Conservation (phyloP, 192 early-diverging fungal species). For the Funneliformis mosseae region DNA sequence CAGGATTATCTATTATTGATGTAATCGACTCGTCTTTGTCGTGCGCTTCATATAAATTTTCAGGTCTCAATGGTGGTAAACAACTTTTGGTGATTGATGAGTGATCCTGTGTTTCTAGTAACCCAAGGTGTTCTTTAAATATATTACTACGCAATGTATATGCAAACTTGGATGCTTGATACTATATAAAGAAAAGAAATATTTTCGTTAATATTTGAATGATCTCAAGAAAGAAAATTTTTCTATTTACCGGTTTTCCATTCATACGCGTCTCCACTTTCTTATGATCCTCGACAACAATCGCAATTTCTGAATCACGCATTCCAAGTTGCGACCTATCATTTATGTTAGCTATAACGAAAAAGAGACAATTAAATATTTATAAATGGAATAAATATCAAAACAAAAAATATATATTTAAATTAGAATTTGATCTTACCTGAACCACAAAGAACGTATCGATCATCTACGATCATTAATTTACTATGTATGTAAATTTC, state of each 20-base stretch:
- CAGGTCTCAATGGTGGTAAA: slow-evolving; percentile 41
- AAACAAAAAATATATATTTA: neutral
- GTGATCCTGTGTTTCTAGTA: slow-evolving; percentile 53
- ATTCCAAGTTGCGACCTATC: slow-evolving; percentile 88
- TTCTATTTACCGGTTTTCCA: slow-evolving; percentile 52
- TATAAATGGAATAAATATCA: neutral
- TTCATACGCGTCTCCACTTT: slow-evolving; percentile 74
- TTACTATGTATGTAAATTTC: slow-evolving; percentile 88
- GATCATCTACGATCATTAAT: slow-evolving; percentile 87
- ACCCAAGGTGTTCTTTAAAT: slow-evolving; percentile 82
- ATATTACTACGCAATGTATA: slow-evolving; percentile 72
- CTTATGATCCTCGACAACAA: slow-evolving; percentile 77
- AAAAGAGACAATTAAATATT: neutral
- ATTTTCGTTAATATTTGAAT: neutral
- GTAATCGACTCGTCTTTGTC: neutral
- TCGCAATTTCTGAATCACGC: slow-evolving; percentile 88
- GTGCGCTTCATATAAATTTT: neutral
- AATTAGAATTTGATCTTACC: slow-evolving; percentile 37
- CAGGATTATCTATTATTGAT: neutral
- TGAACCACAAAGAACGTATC: slow-evolving; percentile 78
- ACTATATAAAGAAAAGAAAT: slow-evolving; percentile 42
- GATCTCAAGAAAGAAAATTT: neutral
- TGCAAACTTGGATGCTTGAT: slow-evolving; percentile 74
- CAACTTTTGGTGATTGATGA: slow-evolving; percentile 43
- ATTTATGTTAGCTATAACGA: slow-evolving; percentile 77